Conservation (phyloP, 768 basidiomycete genomes). For the Lentinula sp. region DNA sequence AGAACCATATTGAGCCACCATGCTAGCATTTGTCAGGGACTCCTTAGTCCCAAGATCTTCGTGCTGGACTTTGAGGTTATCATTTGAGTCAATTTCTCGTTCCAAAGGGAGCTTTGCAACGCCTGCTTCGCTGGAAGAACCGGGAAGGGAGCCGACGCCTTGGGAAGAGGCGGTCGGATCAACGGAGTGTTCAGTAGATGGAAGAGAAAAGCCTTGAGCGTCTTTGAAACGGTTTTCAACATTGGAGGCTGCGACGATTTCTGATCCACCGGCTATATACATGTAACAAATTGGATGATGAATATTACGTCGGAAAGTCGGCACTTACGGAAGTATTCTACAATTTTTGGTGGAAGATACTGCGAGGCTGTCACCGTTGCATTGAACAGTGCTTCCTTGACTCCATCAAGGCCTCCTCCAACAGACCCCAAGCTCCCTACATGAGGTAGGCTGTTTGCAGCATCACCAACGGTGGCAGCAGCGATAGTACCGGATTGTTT, state of each 20-base stretch:
- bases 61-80: neutral
- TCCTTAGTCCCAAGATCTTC: neutral
- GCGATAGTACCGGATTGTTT: neutral
- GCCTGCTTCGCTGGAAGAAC: constrained; percentile 33
- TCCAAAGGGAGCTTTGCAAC: constrained; percentile 48
- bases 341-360: constrained; percentile 13
- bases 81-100: neutral
- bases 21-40: neutral
- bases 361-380: constrained; percentile 15
- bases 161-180: constrained; percentile 22
- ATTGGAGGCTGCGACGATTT: neutral
- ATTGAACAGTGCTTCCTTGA: constrained; percentile 14
- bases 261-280: neutral
- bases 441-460: neutral
- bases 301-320: neutral
- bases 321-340: constrained; percentile 12
- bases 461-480: neutral
- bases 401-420: constrained; percentile 8
- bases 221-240: neutral
- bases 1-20: neutral
- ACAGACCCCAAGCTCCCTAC: neutral
- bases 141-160: constrained; percentile 48
- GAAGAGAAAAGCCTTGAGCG: constrained; percentile 20
- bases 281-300: no score
- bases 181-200: constrained; percentile 22